Base-by-base conservation (phyloP, 495 filamentous ascomycete genomes). In the Penicillium roqueforti region DNA sequence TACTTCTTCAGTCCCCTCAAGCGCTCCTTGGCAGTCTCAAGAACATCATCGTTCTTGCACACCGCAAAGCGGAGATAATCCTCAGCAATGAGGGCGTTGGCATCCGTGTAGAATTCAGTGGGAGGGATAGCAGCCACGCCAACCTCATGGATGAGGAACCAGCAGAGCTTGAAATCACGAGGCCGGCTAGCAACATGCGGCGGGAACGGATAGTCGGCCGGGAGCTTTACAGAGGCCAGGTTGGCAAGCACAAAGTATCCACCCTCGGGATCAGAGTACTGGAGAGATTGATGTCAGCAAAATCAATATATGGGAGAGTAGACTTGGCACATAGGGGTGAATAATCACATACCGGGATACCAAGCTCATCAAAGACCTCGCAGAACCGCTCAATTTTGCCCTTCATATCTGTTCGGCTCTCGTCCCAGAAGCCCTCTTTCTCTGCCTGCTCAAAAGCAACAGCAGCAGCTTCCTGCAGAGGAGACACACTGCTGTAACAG, bases 181-280 rank as follows among this genome's bases (percentile, higher is more conserved):
- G 93, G 87, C 10, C 92, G 82, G 47, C 78, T 83, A 23, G 87
- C 85, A 6, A 98, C 92, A 69, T 96, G 89, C 0, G 87, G 76
- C 4, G 93, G 93, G 77, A 97, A 97, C 0, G 83, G 77, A 68
- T 96, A 97, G 63, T 83, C 83, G 4, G 76, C 76, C 0, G 93
- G 93, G 0, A 98, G 69, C 57, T 86, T 81, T 42, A 98, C 89
- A 54, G 91, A 89, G 23, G 80, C 75, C 71, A 97, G 82, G 71
- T 98, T 98, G 39, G 85, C 93, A 31, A 97, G 80, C 40, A 97
- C 91, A 57, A 97, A 98, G 74, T 97, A 98, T 37, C 93, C 92
- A 57, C 92, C 92, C 62, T 98, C 91, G 10, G 92, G 92, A 38
- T 92, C 83, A 9, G 90, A 92, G 76, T 92, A 98, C 71, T 80